phyloP scores from a whole-genome alignment of 306 rosid species.

The Trichosanthes cucumerina region DNA sequence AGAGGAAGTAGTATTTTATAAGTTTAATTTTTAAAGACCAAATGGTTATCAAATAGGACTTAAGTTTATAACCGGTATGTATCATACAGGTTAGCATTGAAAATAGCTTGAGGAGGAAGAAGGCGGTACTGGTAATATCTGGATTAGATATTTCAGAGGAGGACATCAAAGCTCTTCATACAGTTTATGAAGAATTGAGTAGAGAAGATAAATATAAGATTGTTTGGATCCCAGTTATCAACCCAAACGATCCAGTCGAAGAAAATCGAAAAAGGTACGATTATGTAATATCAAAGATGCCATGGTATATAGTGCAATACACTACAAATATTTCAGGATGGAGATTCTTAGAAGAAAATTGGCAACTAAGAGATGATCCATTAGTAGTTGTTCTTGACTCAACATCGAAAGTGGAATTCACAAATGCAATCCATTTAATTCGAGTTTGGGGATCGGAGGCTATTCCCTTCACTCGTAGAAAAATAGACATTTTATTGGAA shows the following conservation, averaged over 20 bases:
- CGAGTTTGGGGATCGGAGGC: constrained; percentile 15
- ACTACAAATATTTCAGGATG: constrained; percentile 13
- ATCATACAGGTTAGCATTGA: constrained; percentile 5
- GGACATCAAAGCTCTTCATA: constrained; percentile 26
- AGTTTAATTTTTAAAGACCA: no score
- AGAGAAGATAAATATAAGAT: constrained; percentile 26
- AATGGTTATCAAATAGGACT: not conserved
- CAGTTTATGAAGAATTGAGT: constrained; percentile 26
- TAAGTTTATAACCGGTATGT: not conserved
- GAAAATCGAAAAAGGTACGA: constrained; percentile 14
- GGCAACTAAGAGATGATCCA: constrained; percentile 28
- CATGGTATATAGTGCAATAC: constrained; percentile 24
- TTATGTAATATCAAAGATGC: constrained; percentile 5
- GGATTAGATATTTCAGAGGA: constrained; percentile 39
- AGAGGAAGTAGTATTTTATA: no score
- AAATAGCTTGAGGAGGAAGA: constrained; percentile 16
- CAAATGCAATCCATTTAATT: constrained; percentile 18
- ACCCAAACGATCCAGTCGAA: constrained; percentile 29
- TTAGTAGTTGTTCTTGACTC: constrained; percentile 24
- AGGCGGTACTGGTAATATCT: constrained; percentile 34
- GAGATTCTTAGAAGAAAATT: constrained; percentile 27
- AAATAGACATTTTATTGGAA: not conserved
- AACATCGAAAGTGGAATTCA: constrained; percentile 14
- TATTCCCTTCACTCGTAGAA: constrained; percentile 5
- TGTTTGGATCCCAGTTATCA: constrained; percentile 51